phyloP scores from a whole-genome alignment of 345 rosid genomes.

The Aquilaria yunnanensis region DNA sequence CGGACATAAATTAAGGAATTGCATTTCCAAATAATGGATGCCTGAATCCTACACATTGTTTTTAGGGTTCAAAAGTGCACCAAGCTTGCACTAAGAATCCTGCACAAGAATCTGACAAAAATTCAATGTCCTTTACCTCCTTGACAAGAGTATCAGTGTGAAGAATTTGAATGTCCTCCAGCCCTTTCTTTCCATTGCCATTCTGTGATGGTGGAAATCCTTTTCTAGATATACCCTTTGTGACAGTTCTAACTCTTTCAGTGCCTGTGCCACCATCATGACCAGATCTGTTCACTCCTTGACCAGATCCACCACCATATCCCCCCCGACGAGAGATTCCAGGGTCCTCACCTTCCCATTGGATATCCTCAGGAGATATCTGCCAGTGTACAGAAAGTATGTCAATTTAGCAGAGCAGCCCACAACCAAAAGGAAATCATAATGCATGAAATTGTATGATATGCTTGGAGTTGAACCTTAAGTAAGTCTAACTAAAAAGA shows the following conservation, averaged over 20 bases:
- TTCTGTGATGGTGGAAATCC: slow-evolving; percentile 61
- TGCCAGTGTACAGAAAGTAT: slow-evolving; percentile 16
- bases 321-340: slow-evolving; percentile 44
- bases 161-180: slow-evolving; percentile 60
- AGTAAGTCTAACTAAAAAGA: neutral
- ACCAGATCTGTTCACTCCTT: slow-evolving; percentile 39
- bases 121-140: slow-evolving; percentile 38
- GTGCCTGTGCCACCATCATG: slow-evolving; percentile 38
- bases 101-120: neutral
- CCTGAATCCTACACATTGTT: neutral
- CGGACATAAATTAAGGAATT: neutral
- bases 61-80: neutral
- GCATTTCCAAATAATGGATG: too few species aligned
- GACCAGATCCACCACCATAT: slow-evolving; percentile 38
- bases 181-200: slow-evolving; percentile 62
- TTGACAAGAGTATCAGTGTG: slow-evolving; percentile 63
- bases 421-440: neutral
- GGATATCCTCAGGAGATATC: slow-evolving; percentile 82
- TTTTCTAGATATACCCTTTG: slow-evolving; percentile 61
- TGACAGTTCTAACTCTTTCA: slow-evolving; percentile 53
- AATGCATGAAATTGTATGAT: slow-evolving; percentile 6
- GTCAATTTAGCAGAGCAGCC: too few species aligned
- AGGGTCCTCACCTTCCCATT: slow-evolving; percentile 67
- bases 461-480: slow-evolving; percentile 2
- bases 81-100: neutral